Evolutionary conservation across 176 grass and related monocot species (phyloP).

Genomic region (Thalia dealbata): DNA sequence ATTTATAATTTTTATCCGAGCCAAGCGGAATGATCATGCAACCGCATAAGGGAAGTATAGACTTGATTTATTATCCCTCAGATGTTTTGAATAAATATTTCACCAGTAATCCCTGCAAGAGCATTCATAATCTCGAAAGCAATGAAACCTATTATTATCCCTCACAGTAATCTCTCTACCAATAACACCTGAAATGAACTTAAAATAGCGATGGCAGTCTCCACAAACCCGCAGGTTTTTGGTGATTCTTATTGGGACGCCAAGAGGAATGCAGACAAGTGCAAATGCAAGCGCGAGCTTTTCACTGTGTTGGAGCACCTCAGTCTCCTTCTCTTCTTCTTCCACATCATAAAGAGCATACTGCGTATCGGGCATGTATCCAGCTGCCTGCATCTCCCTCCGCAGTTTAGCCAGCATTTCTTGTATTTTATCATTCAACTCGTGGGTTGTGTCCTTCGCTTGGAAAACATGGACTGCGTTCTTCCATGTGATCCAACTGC

Average conservation of each 20-base stretch:
- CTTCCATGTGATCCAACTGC: slow-evolving; percentile 84
- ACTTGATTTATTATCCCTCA: not conserved
- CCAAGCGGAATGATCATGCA: too few relatives aligned
- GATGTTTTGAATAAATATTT: slow-evolving; percentile 5
- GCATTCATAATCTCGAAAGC: slow-evolving; percentile 62
- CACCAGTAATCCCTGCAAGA: slow-evolving; percentile 79
- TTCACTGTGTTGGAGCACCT: slow-evolving; percentile 83
- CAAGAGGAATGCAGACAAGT: slow-evolving; percentile 51
- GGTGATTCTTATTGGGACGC: slow-evolving; percentile 58
- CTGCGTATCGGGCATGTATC: slow-evolving; percentile 55
- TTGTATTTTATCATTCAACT: slow-evolving; percentile 58
- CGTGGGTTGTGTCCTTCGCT: slow-evolving; percentile 66
- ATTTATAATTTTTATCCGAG: too few relatives aligned
- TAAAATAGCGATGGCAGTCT: slow-evolving; percentile 61
- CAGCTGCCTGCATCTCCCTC: slow-evolving; percentile 57
- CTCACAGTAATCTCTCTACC: slow-evolving; percentile 63
- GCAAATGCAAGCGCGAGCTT: slow-evolving; percentile 81
- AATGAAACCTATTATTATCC: slow-evolving; percentile 84
- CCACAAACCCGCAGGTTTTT: slow-evolving; percentile 75
- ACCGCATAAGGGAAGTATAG: not conserved
- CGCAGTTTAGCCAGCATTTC: slow-evolving; percentile 43
- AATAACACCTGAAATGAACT: slow-evolving; percentile 75
- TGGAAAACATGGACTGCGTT: slow-evolving; percentile 71
- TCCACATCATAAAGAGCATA: slow-evolving; percentile 71
- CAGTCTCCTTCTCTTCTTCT: slow-evolving; percentile 85